Evolutionary conservation across 202 grass and related monocot genomes (phyloP).

Genomic region (Panicum virgatum): DNA sequence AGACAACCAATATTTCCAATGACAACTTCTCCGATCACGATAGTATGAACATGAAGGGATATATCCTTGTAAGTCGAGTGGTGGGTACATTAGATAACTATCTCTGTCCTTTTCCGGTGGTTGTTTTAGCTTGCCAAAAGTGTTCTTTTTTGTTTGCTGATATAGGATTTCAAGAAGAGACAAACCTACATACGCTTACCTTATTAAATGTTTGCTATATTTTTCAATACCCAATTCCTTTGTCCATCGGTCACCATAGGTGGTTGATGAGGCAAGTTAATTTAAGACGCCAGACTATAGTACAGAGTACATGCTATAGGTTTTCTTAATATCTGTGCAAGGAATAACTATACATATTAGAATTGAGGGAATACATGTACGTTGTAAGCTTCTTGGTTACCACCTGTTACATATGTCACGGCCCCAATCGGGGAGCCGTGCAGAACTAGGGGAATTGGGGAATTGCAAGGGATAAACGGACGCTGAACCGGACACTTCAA

Average conservation of each 20-base stretch:
- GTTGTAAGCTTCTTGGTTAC: neutral
- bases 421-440: too few species aligned
- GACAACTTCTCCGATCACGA: neutral
- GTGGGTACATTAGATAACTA: neutral
- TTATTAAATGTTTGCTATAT: neutral
- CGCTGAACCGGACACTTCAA: too few species aligned
- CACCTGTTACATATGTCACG: too few species aligned
- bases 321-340: conserved; percentile 6
- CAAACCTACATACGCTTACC: neutral
- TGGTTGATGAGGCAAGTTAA: neutral
- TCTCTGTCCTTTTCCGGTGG: neutral
- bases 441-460: too few species aligned
- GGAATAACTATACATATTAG: neutral
- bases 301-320: neutral
- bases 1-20: conserved; percentile 8
- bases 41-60: neutral
- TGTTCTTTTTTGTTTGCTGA: neutral
- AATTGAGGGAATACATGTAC: neutral
- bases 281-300: neutral
- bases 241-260: neutral
- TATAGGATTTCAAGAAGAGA: neutral
- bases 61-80: neutral
- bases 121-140: neutral
- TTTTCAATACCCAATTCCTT: neutral
- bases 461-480: too few species aligned